Percentiles rank a stretch among this genome's conserved stretches.
Evolutionary conservation across 163 green algal genomes (phyloP).

Genomic region (Chlorella variabilis): DNA sequence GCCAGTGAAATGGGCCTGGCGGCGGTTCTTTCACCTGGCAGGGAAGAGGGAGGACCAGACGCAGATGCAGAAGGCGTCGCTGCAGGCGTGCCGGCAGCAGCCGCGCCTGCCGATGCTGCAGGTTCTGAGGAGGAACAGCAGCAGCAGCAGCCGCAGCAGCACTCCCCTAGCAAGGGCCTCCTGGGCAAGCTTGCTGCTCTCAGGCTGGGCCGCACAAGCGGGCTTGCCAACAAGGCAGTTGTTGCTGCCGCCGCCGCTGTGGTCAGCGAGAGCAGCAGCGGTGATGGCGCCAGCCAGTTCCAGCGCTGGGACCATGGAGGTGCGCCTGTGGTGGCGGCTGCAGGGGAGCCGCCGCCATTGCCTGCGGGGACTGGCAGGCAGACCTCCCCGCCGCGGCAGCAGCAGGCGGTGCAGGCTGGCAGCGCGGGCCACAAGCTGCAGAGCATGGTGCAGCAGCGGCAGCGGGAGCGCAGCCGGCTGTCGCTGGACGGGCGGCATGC

Average conservation of each 20-base stretch:
- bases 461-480: slow-evolving; percentile 25
- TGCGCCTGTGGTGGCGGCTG: too few relatives aligned
- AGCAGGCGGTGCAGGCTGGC: not conserved
- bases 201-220: not conserved
- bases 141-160: not conserved
- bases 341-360: not conserved
- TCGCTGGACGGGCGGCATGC: not conserved
- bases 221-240: not conserved
- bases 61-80: not conserved
- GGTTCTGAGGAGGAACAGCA: too few relatives aligned
- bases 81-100: too few relatives aligned
- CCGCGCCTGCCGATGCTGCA: too few relatives aligned
- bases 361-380: not conserved
- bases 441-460: slow-evolving; percentile 1
- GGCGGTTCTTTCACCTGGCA: too few relatives aligned
- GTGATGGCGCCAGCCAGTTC: not conserved
- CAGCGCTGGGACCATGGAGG: too few relatives aligned
- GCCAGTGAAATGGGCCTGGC: not conserved
- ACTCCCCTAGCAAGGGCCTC: not conserved
- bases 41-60: too few relatives aligned
- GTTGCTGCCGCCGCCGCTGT: not conserved
- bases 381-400: not conserved
- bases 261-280: not conserved
- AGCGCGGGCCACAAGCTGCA: not conserved
- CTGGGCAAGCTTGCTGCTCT: slow-evolving; percentile 2